phyloP scores from a whole-genome alignment of 176 grass and related monocot genomes.

The Oryza longistaminata region DNA sequence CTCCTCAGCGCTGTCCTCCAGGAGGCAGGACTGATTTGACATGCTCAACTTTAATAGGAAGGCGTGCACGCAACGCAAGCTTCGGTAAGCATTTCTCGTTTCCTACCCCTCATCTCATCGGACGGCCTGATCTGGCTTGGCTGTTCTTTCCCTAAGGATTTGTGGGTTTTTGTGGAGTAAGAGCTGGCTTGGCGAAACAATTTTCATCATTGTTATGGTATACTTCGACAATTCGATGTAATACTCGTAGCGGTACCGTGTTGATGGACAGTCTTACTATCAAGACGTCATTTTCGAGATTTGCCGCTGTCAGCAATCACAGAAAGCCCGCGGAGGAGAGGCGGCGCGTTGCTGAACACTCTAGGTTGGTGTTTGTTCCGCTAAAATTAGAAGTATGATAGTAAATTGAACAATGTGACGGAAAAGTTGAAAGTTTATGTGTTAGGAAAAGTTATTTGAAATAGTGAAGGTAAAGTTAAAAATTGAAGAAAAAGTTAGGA shows the following conservation, averaged over 20 bases:
- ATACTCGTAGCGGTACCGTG: neutral
- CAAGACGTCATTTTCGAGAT: neutral
- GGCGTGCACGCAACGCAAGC: neutral
- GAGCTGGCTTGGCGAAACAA: neutral
- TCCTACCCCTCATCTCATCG: neutral
- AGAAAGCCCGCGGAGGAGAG: neutral
- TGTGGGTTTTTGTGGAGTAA: neutral
- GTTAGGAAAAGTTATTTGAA: no score
- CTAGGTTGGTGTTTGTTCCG: no score
- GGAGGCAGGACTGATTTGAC: neutral
- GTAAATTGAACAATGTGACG: no score
- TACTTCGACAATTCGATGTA: neutral
- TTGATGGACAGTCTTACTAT: neutral
- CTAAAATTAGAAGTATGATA: no score
- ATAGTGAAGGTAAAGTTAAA: no score
- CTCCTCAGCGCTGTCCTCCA: neutral
- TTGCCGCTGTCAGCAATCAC: neutral
- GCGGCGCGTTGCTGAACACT: neutral
- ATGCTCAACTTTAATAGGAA: neutral
- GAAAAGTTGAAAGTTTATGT: no score
- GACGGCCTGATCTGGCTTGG: neutral
- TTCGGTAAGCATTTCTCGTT: neutral
- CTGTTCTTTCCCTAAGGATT: neutral
- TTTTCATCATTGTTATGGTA: no score
- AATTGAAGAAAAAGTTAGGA: no score